phyloP scores from a whole-genome alignment of 257 asterid genomes.

The Haberlea rhodopensis region DNA sequence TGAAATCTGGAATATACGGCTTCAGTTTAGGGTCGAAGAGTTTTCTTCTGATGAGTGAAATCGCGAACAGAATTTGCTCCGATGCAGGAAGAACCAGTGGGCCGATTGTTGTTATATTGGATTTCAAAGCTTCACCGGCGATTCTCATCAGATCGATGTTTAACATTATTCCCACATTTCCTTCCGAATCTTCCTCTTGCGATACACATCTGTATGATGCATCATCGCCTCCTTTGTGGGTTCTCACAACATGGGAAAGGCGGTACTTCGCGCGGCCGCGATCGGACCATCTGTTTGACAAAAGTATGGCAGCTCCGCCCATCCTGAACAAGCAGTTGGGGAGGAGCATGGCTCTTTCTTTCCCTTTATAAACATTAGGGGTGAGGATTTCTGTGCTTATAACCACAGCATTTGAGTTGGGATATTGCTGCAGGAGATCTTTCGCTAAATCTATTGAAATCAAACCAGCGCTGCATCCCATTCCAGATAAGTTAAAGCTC shows the following conservation, averaged over 20 bases:
- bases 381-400: slow-evolving; percentile 56
- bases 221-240: slow-evolving; percentile 31
- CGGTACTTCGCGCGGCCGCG: slow-evolving; percentile 38
- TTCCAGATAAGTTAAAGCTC: slow-evolving; percentile 53
- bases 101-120: too few relatives aligned
- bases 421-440: slow-evolving; percentile 47
- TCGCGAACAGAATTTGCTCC: slow-evolving; percentile 29
- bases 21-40: slow-evolving; percentile 19
- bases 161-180: slow-evolving; percentile 31
- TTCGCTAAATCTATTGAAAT: slow-evolving; percentile 52
- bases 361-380: slow-evolving; percentile 41
- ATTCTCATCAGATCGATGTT: too few relatives aligned
- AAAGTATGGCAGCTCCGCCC: slow-evolving; percentile 55
- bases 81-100: slow-evolving; percentile 35
- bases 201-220: slow-evolving; percentile 31
- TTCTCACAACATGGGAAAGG: slow-evolving; percentile 27
- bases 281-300: slow-evolving; percentile 49
- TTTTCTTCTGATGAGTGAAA: slow-evolving; percentile 25
- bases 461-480: slow-evolving; percentile 64
- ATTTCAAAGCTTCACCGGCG: too few relatives aligned
- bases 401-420: slow-evolving; percentile 44
- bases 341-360: slow-evolving; percentile 44
- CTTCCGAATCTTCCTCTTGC: slow-evolving; percentile 32
- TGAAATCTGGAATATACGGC: slow-evolving; percentile 40
- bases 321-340: slow-evolving; percentile 57